A percentile compares a stretch with the other conserved stretches of the same genome.
These are phyloP conservation scores for Oryza meridionalis DNA, from an alignment of 176 grass and related monocot species.

Conservation along the genomic window DNA sequence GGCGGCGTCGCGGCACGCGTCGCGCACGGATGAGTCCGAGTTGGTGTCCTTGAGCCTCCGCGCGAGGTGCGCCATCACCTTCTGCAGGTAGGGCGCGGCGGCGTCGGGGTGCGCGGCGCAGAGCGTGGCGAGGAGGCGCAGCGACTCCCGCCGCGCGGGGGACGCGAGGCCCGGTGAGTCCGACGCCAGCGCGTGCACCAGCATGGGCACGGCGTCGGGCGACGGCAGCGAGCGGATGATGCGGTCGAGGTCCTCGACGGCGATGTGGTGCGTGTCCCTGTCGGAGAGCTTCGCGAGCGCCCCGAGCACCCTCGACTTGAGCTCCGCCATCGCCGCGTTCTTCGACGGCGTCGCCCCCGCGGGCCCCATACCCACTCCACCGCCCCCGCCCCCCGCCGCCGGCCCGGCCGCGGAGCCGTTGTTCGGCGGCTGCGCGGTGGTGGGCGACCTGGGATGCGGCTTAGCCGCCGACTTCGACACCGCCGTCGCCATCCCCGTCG, in stretches of 20 bases:
- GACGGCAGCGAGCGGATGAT: slow-evolving; percentile 79
- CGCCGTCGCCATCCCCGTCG: slow-evolving; percentile 50
- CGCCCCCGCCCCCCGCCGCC: background rate
- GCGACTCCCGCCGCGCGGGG: slow-evolving; percentile 66
- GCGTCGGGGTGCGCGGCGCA: slow-evolving; percentile 66
- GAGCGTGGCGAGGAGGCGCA: slow-evolving; percentile 70
- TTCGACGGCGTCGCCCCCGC: slow-evolving; percentile 40
- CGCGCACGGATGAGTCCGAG: slow-evolving; percentile 81
- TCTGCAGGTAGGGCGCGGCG: slow-evolving; percentile 65
- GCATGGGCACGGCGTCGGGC: slow-evolving; percentile 77
- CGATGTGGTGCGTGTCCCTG: slow-evolving; percentile 96
- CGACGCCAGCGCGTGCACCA: slow-evolving; percentile 71
- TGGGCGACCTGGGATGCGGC: slow-evolving; percentile 46
- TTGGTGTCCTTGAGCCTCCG: slow-evolving; percentile 77
- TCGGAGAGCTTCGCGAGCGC: slow-evolving; percentile 87
- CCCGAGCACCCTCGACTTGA: slow-evolving; percentile 83
- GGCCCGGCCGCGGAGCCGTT: background rate
- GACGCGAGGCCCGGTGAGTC: slow-evolving; percentile 55
- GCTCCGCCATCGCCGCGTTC: slow-evolving; percentile 81
- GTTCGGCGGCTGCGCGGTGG: slow-evolving; percentile 42
- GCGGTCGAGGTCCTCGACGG: slow-evolving; percentile 83
- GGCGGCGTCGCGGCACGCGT: slow-evolving; percentile 68
- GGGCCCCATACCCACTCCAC: no score
- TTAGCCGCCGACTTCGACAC: slow-evolving; percentile 55
- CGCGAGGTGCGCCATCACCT: slow-evolving; percentile 73